These are phyloP conservation scores for Boechera retrofracta DNA, from an alignment of 345 rosid genomes.

Conservation along the genomic window DNA sequence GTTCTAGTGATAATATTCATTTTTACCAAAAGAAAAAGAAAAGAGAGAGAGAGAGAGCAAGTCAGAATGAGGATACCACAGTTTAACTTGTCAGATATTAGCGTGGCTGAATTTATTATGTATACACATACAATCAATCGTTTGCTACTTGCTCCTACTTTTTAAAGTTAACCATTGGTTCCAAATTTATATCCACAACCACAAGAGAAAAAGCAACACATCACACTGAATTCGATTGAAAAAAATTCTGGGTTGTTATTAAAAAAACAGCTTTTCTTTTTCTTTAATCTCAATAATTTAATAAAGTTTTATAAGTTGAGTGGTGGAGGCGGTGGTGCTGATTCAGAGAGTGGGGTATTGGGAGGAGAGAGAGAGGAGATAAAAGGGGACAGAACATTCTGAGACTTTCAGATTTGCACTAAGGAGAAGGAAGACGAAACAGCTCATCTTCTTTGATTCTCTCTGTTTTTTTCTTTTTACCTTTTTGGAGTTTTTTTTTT, in stretches of 20 bases:
- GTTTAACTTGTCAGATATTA: slow-evolving; percentile 29
- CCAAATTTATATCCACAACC: slow-evolving; percentile 24
- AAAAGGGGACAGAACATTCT: slow-evolving; percentile 41
- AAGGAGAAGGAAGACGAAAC: slow-evolving; percentile 47
- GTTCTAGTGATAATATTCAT: not conserved
- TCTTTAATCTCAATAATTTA: not conserved
- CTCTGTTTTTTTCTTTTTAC: slow-evolving; percentile 32
- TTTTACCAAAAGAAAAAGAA: not conserved
- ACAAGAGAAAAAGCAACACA: slow-evolving; percentile 6
- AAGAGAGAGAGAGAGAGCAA: not conserved
- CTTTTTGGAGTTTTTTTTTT: slow-evolving; percentile 20
- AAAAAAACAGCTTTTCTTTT: slow-evolving; percentile 10
- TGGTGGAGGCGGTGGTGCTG: slow-evolving; percentile 52
- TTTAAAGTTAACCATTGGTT: slow-evolving; percentile 8
- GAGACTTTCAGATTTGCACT: slow-evolving; percentile 40
- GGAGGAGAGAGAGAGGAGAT: slow-evolving; percentile 19
- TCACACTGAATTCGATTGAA: slow-evolving; percentile 34
- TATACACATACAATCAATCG: not conserved
- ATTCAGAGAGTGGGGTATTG: slow-evolving; percentile 44
- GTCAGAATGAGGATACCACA: slow-evolving; percentile 20
- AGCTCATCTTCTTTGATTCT: slow-evolving; percentile 58
- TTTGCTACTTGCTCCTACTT: not conserved
- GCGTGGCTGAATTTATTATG: slow-evolving; percentile 21
- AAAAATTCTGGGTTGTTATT: not conserved
- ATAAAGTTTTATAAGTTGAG: slow-evolving; percentile 30